Evolutionary conservation across 192 early-diverging fungal species (phyloP).

Genomic region (Coemansia sp.): DNA sequence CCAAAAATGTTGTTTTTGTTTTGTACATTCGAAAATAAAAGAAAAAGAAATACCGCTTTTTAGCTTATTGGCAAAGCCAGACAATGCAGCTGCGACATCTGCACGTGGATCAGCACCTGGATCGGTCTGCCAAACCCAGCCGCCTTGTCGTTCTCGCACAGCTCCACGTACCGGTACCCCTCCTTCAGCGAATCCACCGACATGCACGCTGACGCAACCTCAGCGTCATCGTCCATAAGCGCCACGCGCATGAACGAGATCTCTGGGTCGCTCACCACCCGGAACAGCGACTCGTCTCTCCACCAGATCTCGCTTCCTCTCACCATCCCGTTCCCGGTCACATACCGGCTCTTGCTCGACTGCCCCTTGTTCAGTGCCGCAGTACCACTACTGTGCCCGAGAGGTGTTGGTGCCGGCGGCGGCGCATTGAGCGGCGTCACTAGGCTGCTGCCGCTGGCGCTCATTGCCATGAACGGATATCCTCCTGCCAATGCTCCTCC

Average conservation of each 20-base stretch:
- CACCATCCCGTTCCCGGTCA: slow-evolving; percentile 20
- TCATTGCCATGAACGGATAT: slow-evolving; percentile 19
- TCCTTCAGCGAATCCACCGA: slow-evolving; percentile 36
- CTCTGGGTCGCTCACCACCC: slow-evolving; percentile 38
- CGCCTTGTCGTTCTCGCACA: slow-evolving; percentile 37
- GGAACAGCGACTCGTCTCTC: slow-evolving; percentile 29
- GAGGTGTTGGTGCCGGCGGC: slow-evolving; percentile 32
- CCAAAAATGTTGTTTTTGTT: too few relatives aligned
- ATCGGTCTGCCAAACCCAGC: slow-evolving; percentile 15
- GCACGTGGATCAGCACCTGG: slow-evolving; percentile 38
- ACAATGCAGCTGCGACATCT: slow-evolving; percentile 49
- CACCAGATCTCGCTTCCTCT: slow-evolving; percentile 43
- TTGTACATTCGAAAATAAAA: too few relatives aligned
- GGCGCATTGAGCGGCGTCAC: slow-evolving; percentile 22
- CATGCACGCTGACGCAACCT: slow-evolving; percentile 42
- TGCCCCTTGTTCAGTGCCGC: not conserved
- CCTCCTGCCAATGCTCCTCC: not conserved
- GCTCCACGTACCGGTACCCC: slow-evolving; percentile 48
- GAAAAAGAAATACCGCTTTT: too few relatives aligned
- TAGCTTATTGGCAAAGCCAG: slow-evolving; percentile 13
- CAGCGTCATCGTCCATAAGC: slow-evolving; percentile 41
- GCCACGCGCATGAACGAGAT: slow-evolving; percentile 44
- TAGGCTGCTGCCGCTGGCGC: slow-evolving; percentile 9
- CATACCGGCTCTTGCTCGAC: slow-evolving; percentile 19
- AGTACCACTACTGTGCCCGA: not conserved